Conservation (phyloP, 2,329 filamentous ascomycete species). For the Meredithiella fracta region DNA sequence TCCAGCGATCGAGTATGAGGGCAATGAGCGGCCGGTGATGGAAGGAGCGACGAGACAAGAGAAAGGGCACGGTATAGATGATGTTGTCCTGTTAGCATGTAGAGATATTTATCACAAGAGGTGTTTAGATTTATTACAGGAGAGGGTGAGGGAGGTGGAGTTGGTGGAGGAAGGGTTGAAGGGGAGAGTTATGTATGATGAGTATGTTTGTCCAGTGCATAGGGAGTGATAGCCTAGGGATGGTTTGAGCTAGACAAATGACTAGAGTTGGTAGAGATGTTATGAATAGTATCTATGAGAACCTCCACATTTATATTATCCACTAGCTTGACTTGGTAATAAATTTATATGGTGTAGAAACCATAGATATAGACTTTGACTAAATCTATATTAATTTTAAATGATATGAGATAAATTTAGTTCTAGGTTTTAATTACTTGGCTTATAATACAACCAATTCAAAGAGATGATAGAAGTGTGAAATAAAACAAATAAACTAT, state of each 20-base stretch:
- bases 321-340: too few species aligned
- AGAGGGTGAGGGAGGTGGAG: not conserved
- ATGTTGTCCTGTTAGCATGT: constrained; percentile 52
- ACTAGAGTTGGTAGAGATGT: not conserved
- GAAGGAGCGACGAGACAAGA: not conserved
- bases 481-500: too few species aligned
- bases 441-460: too few species aligned
- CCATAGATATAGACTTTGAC: too few species aligned
- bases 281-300: not conserved
- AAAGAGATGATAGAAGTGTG: too few species aligned
- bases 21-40: constrained; percentile 19
- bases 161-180: constrained; percentile 27
- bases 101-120: constrained; percentile 53
- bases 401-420: too few species aligned
- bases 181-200: constrained; percentile 27
- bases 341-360: too few species aligned
- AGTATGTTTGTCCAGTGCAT: constrained; percentile 42
- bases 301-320: too few species aligned
- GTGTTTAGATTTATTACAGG: constrained; percentile 29
- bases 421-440: too few species aligned
- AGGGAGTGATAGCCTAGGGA: constrained; percentile 22
- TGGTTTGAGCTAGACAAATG: not conserved
- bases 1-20: constrained; percentile 20
- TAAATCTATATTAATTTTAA: too few species aligned
- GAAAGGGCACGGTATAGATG: constrained; percentile 31